phyloP scores from a whole-genome alignment of 73 alveolate species.

The Vitrella brassicaformis region DNA sequence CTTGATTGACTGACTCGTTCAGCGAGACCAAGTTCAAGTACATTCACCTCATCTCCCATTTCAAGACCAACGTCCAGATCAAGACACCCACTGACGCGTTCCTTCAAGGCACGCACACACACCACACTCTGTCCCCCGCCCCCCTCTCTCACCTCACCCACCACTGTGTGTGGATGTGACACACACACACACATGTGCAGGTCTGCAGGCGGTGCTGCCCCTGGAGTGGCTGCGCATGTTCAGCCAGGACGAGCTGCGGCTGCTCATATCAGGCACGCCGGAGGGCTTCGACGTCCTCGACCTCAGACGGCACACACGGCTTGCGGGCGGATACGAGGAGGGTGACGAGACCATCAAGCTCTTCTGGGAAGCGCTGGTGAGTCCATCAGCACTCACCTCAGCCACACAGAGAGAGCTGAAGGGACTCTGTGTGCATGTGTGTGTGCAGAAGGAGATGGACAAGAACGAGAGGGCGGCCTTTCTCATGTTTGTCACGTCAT shows the following conservation, averaged over 20 bases:
- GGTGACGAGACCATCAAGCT: not conserved
- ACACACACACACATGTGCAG: too few relatives aligned
- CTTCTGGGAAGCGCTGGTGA: not conserved
- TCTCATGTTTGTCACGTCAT: conserved; percentile 21
- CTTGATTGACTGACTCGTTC: too few relatives aligned
- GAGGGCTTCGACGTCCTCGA: conserved; percentile 17
- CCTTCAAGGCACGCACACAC: conserved; percentile 19
- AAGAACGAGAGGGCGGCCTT: not conserved
- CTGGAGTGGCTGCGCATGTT: conserved; percentile 30
- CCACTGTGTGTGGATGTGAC: too few relatives aligned
- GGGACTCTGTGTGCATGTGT: not conserved
- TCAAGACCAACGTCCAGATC: conserved; percentile 26
- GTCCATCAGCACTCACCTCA: not conserved
- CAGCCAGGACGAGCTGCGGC: conserved; percentile 11
- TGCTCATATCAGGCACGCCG: conserved; percentile 14
- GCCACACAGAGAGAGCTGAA: not conserved
- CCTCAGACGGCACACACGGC: conserved; percentile 17
- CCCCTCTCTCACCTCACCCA: too few relatives aligned
- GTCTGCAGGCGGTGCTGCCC: conserved; percentile 7
- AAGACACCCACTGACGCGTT: conserved; percentile 16
- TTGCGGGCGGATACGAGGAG: conserved; percentile 23
- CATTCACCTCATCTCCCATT: conserved; percentile 28
- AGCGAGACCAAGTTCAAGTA: conserved; percentile 3
- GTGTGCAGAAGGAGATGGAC: not conserved
- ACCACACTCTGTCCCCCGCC: too few relatives aligned